Base-by-base conservation (phyloP, 208 protist species). In the Tritrichomonas foetus region DNA sequence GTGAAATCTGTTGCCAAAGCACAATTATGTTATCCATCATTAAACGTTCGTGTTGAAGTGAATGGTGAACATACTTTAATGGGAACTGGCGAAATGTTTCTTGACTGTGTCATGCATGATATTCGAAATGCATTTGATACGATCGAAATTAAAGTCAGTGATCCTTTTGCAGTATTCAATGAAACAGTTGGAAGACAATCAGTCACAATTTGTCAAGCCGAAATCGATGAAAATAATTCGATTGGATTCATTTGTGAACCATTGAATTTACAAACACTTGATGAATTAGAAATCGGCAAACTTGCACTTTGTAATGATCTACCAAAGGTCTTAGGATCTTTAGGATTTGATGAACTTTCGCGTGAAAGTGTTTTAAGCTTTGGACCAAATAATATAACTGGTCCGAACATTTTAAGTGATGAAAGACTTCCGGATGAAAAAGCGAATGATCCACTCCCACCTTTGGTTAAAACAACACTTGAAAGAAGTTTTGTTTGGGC, bases 31-130 rank as follows among this genome's bases (percentile, higher is more conserved):
- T 98, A 98, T 47, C 97, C 98, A 9, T 95, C 97, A 8, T 94
- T 97, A 16, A 94, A 96, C 57, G 97, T 98, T 25, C 97, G 97
- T 94, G 98, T 98, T 5, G 98, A 99, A 95, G 98, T 99, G 94
- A 98, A 96, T 0, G 99, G 99, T 39, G 98, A 99, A 96, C 99
- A 99, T 95, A 97, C 98, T 3, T 94, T 99, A 30, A 95, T 97
- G 2, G 99, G 98, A 20, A 98, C 98, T 27, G 99, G 99, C 11
- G 99, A 99, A 96, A 94, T 99, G n/a, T 99, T 99, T 95, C 95
- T 99, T 3, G 99, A 99, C 95, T 98, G 97, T 53, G 97, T 98
- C 1, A 95, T 99, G 94, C 97, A 99, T 93, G 98, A 99, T 95
- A 95, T 99, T 25, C 96, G 99, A 30, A 95, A 96, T 22, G 94